phyloP scores from a whole-genome alignment of 345 rosid species.

The Lepidium sativum region DNA sequence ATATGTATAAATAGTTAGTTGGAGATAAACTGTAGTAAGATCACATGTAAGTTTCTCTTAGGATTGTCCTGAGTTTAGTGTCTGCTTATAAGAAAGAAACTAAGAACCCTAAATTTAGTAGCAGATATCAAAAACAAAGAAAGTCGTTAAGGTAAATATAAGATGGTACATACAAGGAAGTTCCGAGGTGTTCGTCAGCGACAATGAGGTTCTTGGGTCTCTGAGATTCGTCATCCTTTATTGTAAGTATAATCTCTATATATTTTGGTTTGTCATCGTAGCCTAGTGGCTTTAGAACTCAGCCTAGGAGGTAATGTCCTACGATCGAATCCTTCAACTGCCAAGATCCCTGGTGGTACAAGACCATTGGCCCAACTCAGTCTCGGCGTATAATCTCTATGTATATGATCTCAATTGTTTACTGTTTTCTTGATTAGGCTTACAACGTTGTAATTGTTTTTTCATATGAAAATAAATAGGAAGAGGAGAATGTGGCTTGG shows the following conservation, averaged over 20 bases:
- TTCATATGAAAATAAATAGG: slow-evolving; percentile 28
- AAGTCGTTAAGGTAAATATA: background rate
- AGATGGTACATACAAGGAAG: slow-evolving; percentile 61
- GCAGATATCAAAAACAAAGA: background rate
- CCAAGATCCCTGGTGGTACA: no score
- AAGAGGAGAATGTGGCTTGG: slow-evolving; percentile 80
- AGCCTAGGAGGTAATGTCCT: no score
- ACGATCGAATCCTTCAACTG: no score
- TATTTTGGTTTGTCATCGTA: no score
- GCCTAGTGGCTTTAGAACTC: no score
- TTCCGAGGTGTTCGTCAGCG: slow-evolving; percentile 85
- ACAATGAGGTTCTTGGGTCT: slow-evolving; percentile 92
- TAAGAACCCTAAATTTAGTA: background rate
- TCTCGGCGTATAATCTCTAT: no score
- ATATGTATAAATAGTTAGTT: no score
- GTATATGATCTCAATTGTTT: no score
- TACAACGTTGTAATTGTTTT: background rate
- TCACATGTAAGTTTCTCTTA: background rate
- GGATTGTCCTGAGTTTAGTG: no score
- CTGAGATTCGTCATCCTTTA: slow-evolving; percentile 77
- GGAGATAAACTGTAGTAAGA: background rate
- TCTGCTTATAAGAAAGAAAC: slow-evolving; percentile 7
- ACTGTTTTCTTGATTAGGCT: background rate
- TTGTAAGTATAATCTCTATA: slow-evolving; percentile 38
- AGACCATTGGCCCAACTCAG: no score